Evolutionary conservation across 2,329 filamentous ascomycete species (phyloP), one percentile per base, ranked within the genome.

Genomic region (Uncinocarpus reesii): DNA sequence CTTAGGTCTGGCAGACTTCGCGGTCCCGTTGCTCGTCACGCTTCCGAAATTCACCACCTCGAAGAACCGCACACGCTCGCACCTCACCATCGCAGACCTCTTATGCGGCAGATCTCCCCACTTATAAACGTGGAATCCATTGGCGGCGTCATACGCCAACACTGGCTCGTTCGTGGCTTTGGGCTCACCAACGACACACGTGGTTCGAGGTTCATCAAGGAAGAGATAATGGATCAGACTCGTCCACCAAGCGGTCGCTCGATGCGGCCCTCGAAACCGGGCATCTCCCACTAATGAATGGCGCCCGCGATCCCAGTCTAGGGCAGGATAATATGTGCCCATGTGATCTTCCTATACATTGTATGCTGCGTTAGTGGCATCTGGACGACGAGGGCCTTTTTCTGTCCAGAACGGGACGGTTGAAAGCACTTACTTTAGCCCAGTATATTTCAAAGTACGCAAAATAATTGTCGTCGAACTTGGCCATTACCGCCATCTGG

Each of bases 381-480:
- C 31, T 20, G 28, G 36, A 55, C 32, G 16, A 44, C 41, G 24
- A 28, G 21, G 15, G 44, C 63, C 52, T 66, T 76, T 75, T 70
- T 79, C 80, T 21, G 79, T 81, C 83, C 83, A 89, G 64, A n/a
- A n/a, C n/a, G n/a, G n/a, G n/a, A n/a, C n/a, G n/a, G n/a, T n/a
- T n/a, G n/a, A n/a, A n/a, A 28, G 21, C 20, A 47, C 63, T 52
- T 66, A 77, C 75, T 70, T 79, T 80, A 21, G 79, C 81, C 83
- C 83, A 89, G 64, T 87, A 88, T 2, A 87, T 71, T 62, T 90
- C 84, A 60, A 85, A 87, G 62, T 89, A 89, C 0, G 83, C 80
- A 62, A 89, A 89, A 40, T 71, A 76, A 1, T 72, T 74, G 21
- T 83, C 81, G 47, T 89, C 77, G 61, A 86, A 89, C 20, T 76